Percentiles rank a stretch among this genome's conserved stretches.
Evolutionary conservation across 176 grass and related monocot genomes (phyloP).

Genomic region (Tillandsia fasciculata): DNA sequence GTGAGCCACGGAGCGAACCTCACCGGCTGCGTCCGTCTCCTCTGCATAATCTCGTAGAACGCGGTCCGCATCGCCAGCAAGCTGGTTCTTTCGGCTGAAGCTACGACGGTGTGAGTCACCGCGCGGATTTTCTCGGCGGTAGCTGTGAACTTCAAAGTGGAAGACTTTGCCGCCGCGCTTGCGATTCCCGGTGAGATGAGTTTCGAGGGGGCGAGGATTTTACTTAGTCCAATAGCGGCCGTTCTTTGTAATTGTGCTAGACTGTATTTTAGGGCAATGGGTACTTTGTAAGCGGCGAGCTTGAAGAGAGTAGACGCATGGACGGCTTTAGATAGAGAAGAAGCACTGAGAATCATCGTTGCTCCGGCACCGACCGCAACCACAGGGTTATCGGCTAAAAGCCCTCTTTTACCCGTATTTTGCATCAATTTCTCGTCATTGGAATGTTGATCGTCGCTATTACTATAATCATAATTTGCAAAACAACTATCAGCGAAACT

Average conservation of each 20-base stretch:
- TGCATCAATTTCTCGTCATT: conserved; percentile 23
- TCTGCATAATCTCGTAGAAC: conserved; percentile 96
- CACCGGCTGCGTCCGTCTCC: conserved; percentile 37
- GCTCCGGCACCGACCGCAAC: conserved; percentile 80
- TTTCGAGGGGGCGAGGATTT: conserved; percentile 26
- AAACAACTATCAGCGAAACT: conserved; percentile 45
- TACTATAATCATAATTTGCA: conserved; percentile 28
- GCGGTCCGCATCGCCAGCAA: conserved; percentile 80
- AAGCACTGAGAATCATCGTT: conserved; percentile 60
- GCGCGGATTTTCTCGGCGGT: conserved; percentile 76
- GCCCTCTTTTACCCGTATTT: conserved; percentile 35
- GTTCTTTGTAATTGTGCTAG: conserved; percentile 56
- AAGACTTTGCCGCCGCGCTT: conserved; percentile 44
- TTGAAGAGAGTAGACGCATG: conserved; percentile 73
- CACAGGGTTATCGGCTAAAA: conserved; percentile 64
- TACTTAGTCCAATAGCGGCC: conserved; percentile 44
- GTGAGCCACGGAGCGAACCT: conserved; percentile 67
- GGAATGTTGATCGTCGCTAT: conserved; percentile 10
- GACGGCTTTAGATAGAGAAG: conserved; percentile 69
- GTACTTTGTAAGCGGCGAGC: conserved; percentile 59
- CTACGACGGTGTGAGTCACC: conserved; percentile 56
- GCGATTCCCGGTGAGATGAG: conserved; percentile 28
- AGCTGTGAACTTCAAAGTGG: conserved; percentile 46
- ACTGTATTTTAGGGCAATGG: conserved; percentile 44
- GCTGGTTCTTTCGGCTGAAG: conserved; percentile 62